These are phyloP conservation scores for Vanderwaltozyma verrucispora DNA, from an alignment of 805 yeast genomes.

Conservation along the genomic window DNA sequence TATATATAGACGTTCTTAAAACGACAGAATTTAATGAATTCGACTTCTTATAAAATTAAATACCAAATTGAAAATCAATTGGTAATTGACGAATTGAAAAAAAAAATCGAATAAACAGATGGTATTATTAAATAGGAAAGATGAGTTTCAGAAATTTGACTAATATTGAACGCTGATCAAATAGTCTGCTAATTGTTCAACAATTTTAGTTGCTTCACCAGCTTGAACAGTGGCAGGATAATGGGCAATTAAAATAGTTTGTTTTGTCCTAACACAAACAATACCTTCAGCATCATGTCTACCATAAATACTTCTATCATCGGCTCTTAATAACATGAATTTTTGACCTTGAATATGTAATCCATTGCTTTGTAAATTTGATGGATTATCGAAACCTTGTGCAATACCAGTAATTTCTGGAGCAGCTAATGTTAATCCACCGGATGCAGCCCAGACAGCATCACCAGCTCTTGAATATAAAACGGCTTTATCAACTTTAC, in stretches of 20 bases:
- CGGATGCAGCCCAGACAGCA: constrained; percentile 83
- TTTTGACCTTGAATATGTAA: constrained; percentile 77
- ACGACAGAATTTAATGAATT: too few species aligned
- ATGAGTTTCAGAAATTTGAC: too few species aligned
- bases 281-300: constrained; percentile 85
- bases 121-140: too few species aligned
- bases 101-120: too few species aligned
- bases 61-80: too few species aligned
- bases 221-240: constrained; percentile 86
- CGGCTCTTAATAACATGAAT: constrained; percentile 81
- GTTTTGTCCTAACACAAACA: constrained; percentile 85
- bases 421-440: constrained; percentile 51
- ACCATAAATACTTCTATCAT: constrained; percentile 88
- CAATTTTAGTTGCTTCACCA: constrained; percentile 90
- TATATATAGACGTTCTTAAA: too few species aligned
- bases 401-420: constrained; percentile 68
- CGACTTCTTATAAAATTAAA: too few species aligned
- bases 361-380: constrained; percentile 74
- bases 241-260: constrained; percentile 88
- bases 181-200: constrained; percentile 93
- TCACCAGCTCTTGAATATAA: constrained; percentile 93
- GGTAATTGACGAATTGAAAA: too few species aligned
- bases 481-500: constrained; percentile 85
- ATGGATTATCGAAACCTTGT: constrained; percentile 69
- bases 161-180: constrained; percentile 80